Percentiles rank a stretch among this genome's conserved stretches.
Evolutionary conservation across 2,329 filamentous ascomycete genomes (phyloP).

Genomic region (Fusarium tupiense): DNA sequence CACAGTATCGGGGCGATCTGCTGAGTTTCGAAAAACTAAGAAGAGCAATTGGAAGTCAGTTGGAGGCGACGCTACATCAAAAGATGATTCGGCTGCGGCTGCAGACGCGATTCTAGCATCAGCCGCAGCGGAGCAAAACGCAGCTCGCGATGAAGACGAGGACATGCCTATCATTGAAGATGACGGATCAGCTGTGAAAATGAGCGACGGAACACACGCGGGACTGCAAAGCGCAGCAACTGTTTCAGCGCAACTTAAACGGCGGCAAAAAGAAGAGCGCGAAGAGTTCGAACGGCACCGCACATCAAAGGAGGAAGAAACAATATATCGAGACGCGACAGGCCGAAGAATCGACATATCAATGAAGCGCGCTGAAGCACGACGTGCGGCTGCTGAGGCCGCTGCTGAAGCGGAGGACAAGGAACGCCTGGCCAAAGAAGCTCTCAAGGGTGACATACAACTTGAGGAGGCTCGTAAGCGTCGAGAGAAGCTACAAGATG

Average conservation of each 20-base stretch:
- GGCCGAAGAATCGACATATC: constrained; percentile 93
- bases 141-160: constrained; percentile 58
- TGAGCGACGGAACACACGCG: constrained; percentile 88
- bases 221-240: constrained; percentile 87
- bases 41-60: constrained; percentile 84
- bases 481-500: constrained; percentile 78
- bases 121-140: constrained; percentile 73
- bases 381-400: constrained; percentile 69
- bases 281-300: constrained; percentile 58
- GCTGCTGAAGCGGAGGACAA: constrained; percentile 76
- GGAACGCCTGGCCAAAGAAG: constrained; percentile 72
- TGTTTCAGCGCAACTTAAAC: constrained; percentile 74
- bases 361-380: constrained; percentile 87
- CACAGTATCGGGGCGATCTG: constrained; percentile 60
- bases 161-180: constrained; percentile 59
- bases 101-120: constrained; percentile 81
- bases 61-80: constrained; percentile 50
- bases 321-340: constrained; percentile 94
- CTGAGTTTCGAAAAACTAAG: constrained; percentile 78
- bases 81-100: constrained; percentile 64
- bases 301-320: constrained; percentile 72
- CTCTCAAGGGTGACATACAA: constrained; percentile 88
- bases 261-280: constrained; percentile 73
- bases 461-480: constrained; percentile 71
- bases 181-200: constrained; percentile 65